These are phyloP conservation scores for Quercus bicolor DNA, from an alignment of 306 rosid genomes.

Conservation along the genomic window DNA sequence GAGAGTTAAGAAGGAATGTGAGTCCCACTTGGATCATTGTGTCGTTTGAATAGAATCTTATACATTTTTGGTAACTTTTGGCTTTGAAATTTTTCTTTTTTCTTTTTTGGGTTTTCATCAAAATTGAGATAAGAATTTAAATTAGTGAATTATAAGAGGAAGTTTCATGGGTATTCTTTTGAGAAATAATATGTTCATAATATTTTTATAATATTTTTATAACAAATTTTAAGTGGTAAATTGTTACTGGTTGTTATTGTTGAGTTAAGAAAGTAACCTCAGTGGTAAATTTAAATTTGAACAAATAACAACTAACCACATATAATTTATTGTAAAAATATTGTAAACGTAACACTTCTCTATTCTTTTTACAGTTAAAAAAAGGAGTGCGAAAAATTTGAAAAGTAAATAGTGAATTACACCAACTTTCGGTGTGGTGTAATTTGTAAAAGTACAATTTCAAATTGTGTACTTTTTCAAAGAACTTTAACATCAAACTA, in stretches of 20 bases:
- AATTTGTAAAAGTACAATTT: neutral
- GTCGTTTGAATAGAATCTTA: conserved; percentile 27
- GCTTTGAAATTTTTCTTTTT: neutral
- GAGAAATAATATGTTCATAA: rapidly evolving
- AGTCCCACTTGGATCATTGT: conserved; percentile 35
- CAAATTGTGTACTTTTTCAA: neutral
- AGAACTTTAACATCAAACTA: too few species aligned
- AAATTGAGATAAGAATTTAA: neutral
- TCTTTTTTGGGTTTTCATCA: neutral
- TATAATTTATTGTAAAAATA: too few species aligned
- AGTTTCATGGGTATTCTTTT: neutral
- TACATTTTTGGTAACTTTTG: neutral
- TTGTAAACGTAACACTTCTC: rapidly evolving
- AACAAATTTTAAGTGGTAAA: rapidly evolving
- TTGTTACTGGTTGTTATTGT: too few species aligned
- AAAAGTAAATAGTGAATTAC: too few species aligned
- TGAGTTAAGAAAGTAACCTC: too few species aligned
- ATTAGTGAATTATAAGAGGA: neutral
- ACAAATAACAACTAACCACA: rapidly evolving
- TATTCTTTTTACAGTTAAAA: too few species aligned
- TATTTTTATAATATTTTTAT: too few species aligned
- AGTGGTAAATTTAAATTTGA: too few species aligned
- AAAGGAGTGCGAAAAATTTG: too few species aligned
- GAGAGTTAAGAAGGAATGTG: neutral
- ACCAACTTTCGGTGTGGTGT: too few species aligned